phyloP scores from a whole-genome alignment of 2,329 filamentous ascomycete species.

The Venturiaceae sp. region DNA sequence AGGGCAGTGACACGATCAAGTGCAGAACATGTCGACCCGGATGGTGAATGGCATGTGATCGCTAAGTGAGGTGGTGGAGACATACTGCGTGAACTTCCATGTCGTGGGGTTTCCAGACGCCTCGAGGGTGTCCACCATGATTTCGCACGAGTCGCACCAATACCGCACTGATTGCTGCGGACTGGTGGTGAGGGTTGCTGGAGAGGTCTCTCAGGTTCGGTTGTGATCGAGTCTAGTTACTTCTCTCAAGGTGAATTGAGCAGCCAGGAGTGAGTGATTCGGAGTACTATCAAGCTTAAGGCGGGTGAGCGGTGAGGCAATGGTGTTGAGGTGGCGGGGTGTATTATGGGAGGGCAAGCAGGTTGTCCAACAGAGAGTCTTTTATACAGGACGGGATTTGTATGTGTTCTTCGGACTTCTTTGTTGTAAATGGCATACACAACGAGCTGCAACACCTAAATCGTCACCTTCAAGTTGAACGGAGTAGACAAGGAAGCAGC shows the following conservation, averaged over 20 bases:
- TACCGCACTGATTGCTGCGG: neutral
- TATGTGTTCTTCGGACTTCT: neutral
- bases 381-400: neutral
- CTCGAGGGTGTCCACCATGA: constrained; percentile 88
- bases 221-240: neutral
- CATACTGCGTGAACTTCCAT: constrained; percentile 99
- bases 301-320: neutral
- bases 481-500: too few species aligned
- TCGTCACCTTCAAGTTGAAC: too few species aligned
- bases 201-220: neutral
- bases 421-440: too few species aligned
- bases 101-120: constrained; percentile 67
- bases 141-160: constrained; percentile 25
- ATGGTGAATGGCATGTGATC: neutral
- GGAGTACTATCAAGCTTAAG: neutral
- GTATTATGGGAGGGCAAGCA: neutral
- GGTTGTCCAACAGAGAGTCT: neutral
- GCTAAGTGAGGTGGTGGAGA: neutral
- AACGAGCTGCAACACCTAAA: too few species aligned
- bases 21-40: neutral
- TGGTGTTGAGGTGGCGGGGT: neutral
- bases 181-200: neutral
- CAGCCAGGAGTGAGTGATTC: neutral
- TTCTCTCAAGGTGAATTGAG: neutral
- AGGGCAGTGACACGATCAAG: constrained; percentile 5